Base-by-base conservation (phyloP, 2,329 filamentous ascomycete genomes). In the Fonsecaea multimorphosa region DNA sequence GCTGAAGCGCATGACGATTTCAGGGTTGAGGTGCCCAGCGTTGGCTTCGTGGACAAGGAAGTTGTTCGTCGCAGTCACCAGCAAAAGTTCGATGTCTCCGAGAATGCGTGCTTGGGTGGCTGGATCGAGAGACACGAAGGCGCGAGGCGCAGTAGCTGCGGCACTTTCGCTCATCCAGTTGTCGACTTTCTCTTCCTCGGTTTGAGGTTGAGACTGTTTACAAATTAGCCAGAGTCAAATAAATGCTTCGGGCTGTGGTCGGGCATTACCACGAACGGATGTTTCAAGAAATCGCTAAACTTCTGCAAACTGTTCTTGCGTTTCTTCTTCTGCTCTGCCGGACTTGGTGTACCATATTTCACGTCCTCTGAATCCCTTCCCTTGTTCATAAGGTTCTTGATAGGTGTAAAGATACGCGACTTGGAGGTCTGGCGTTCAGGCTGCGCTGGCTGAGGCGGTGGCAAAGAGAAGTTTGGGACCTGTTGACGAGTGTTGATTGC, bases 41-140 rank as follows among this genome's bases (percentile, higher is more conserved):
- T 76, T 71, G 68, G 80, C 74, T 63, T 83, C 79, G n/a, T 75
- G 66, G 31, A 80, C 68, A 1, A 83, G 76, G 68, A 81, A 83
- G 9, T 74, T 68, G 65, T 82, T 83, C 52, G 80, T 80, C 1
- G 74, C 78, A 29, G 76, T 74, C 56, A 78, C 79, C 58, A 83
- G 75, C 78, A 81, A 80, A 36, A 80, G 74, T 64, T 83, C 81
- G 49, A 82, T 71, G 58, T 82, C 79, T 1, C 77, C 77, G 65
- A 81, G 81, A 16, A 83, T 72, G 58, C 77, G 79, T 5, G 79
- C 77, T 66, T 83, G 81, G 6, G 73, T 71, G 1, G 73, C 71
- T 32, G 78, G 76, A 61, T 77, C 74, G 27, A 83, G 67, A 2
- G 80, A 81, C 61, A 82, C 76, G 1, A 75, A 72, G 16, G 54